Conservation (phyloP, 352 stramenopile species). For the Pythium aquatile region DNA sequence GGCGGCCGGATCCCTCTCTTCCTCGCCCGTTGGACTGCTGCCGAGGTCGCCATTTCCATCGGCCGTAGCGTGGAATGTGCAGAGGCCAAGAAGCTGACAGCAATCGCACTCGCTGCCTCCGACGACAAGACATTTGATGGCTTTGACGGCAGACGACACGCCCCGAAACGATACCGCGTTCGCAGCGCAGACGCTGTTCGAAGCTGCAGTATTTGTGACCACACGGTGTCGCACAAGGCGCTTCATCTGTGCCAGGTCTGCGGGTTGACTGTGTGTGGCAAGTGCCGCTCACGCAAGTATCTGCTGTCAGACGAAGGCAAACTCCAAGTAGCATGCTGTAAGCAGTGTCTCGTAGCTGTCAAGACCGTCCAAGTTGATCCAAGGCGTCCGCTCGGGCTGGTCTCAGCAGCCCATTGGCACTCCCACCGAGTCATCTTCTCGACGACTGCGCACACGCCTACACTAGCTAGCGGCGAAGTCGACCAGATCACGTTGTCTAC, state of each 20-base stretch:
- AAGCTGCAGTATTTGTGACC: conserved; percentile 23
- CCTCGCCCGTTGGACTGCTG: conserved; percentile 13
- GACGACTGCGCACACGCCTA: background rate
- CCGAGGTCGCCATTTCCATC: conserved; percentile 22
- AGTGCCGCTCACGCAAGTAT: conserved; percentile 19
- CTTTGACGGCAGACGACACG: background rate
- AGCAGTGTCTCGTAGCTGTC: conserved; percentile 26
- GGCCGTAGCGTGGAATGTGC: conserved; percentile 21
- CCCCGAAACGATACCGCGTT: background rate
- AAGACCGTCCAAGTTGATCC: conserved; percentile 15
- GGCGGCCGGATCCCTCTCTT: conserved; percentile 17
- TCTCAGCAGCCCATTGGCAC: conserved; percentile 17
- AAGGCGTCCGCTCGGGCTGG: conserved; percentile 11
- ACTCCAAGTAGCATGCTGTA: conserved; percentile 22
- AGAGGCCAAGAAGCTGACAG: conserved; percentile 30
- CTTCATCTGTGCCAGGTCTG: conserved; percentile 18
- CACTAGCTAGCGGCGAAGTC: background rate
- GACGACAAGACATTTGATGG: background rate
- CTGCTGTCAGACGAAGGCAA: conserved; percentile 24
- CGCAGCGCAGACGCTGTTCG: conserved; percentile 1
- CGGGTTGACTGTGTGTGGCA: conserved; percentile 10
- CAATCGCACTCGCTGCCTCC: conserved; percentile 9
- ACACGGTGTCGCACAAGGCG: conserved; percentile 1
- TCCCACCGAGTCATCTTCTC: conserved; percentile 19
- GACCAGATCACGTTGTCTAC: background rate